phyloP scores from a whole-genome alignment of 768 basidiomycete species.

The Leccinum imitatum region DNA sequence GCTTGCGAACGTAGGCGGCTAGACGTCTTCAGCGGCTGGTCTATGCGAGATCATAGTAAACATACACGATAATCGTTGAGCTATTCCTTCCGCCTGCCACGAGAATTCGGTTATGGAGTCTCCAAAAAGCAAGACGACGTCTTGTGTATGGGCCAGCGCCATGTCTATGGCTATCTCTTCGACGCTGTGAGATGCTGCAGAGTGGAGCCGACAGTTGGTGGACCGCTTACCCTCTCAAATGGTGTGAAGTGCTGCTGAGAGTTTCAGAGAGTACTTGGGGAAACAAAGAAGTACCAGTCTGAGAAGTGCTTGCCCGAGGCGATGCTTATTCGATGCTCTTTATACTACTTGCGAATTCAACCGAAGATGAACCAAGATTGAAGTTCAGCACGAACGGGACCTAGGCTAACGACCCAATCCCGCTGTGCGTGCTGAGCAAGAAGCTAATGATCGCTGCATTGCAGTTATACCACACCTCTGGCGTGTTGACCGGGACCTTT shows the following conservation, averaged over 20 bases:
- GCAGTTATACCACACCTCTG: conserved; percentile 77
- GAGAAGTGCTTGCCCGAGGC: not conserved
- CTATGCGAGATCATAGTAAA: not conserved
- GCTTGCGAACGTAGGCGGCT: conserved; percentile 77
- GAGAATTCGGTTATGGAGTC: conserved; percentile 78
- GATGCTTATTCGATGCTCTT: not conserved
- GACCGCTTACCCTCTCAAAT: not conserved
- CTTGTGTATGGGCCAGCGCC: conserved; percentile 53
- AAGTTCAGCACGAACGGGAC: no score
- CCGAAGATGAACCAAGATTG: not conserved
- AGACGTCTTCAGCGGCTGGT: conserved; percentile 1
- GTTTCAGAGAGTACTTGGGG: not conserved
- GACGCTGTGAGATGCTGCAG: not conserved
- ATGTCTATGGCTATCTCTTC: conserved; percentile 33
- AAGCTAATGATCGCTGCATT: conserved; percentile 69
- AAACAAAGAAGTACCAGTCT: not conserved
- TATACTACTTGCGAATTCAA: not conserved
- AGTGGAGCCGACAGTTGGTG: not conserved
- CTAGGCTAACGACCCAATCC: conserved; percentile 29
- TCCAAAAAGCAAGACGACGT: conserved; percentile 73
- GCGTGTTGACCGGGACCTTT: conserved; percentile 83
- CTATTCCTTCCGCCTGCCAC: conserved; percentile 60
- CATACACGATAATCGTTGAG: conserved; percentile 56
- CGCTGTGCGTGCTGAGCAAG: conserved; percentile 71
- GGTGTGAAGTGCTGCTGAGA: no score